Evolutionary conservation across 1,284 basidiomycete species (phyloP), one percentile per base, ranked within the genome.

Genomic region (Flammula alnicola): DNA sequence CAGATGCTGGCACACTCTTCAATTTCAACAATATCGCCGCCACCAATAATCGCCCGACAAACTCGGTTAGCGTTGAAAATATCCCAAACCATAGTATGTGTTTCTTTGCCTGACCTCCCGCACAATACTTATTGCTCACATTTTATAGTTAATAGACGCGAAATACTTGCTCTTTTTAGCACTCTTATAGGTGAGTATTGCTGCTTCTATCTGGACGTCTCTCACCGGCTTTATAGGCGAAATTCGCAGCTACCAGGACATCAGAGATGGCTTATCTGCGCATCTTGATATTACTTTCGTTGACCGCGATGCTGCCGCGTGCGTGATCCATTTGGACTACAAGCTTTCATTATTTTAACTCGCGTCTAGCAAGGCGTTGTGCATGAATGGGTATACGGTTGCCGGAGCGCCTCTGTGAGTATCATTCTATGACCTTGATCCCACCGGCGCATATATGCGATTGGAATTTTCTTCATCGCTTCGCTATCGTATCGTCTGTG

Each of bases 311-410:
- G 68, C 74, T 14, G 76, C 76, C 26, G 72, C 71, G 82, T 83
- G 55, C 49, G 48, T 52, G 33, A 2, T 27, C 12, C 5, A 32
- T 6, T 19, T 16, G 35, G 41, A n/a, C 16, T 40, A 37, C n/a
- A n/a, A 22, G 25, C 16, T 33, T 35, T 5, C 31, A 36, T 40
- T 16, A 37, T 27, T 37, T 39, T 52, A 27, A 55, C 27, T 22
- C 19, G 12, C 38, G 12, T 41, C 22, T 54, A 87, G 84, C 51
- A 85, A 86, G 67, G 80, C 84, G 2, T 59, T 86, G 42, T 81
- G 80, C 60, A 82, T 86, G 82, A 77, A 80, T 23, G 83, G 84
- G 33, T 86, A 84, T 59, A 79, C 70, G 25, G 65, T 85, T n/a
- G 75, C 74, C 16, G 83, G 81, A 17, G 68, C 71, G 41, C 70